Base-by-base conservation (phyloP, 768 basidiomycete species). In the Steccherinum ochraceum region DNA sequence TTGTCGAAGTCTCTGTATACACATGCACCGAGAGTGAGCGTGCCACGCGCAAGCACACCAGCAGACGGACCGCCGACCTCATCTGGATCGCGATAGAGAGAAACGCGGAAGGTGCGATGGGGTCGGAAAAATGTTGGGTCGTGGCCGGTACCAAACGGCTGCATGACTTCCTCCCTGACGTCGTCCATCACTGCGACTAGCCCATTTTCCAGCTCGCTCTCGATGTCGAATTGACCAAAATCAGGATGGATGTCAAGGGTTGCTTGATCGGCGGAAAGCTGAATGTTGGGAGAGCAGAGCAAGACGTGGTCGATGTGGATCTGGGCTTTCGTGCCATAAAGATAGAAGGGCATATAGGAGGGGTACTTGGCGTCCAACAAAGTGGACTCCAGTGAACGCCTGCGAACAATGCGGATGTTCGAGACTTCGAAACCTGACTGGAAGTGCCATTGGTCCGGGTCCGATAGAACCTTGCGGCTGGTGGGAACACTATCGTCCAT, bases 301-400 rank as follows among this genome's bases (percentile, higher is more conserved):
- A 64, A 54, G 30, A 62, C 25, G 52, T 74, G 73, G 40, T 72
- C 70, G 46, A 75, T 57, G 58, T 70, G 40, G 10, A 35, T 35
- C 30, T 35, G 30, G 7, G 7, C 30, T 16, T 35, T 35, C 5
- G 63, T 63, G 20, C 72, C 70, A 43, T 72, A 76, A 18, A 75
- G 53, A 55, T 71, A 73, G 62, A 75, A 75, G 3, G 70, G 71
- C 56, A 65, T 70, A 30, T 48, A 52, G 16, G 52, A 49, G 27
- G 64, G 58, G 13, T 71, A 70, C 35, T 64, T 61, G 12, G 49
- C n/a, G 27, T 67, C 66, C 24, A 67, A 64, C 51, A 58, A 58
- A 19, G 56, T 54, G 19, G 66, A 61, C 24, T 55, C 49, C 3
- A 74, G 58, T 5, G 63, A 53, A 3, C 61, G 57, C 24, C 70